Percentiles rank a stretch among this genome's conserved stretches.
Conservation (phyloP, 352 stramenopile genomes). For the Sclerospora graminicola region DNA sequence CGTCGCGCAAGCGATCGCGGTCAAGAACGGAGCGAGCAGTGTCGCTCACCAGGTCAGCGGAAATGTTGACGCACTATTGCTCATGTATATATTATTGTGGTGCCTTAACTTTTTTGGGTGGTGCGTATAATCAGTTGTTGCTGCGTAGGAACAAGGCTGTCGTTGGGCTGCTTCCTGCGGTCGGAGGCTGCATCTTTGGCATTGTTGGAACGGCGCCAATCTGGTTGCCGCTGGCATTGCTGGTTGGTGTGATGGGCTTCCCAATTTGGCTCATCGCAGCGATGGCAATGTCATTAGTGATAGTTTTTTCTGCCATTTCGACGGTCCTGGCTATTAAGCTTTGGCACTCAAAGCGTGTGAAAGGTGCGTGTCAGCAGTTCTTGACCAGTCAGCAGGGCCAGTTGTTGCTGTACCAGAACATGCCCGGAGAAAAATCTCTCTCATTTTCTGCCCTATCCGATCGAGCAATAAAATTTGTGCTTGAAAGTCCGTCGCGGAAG, state of each 20-base stretch:
- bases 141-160: conserved; percentile 51
- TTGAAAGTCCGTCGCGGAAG: conserved; percentile 45
- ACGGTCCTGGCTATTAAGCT: conserved; percentile 38
- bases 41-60: conserved; percentile 32
- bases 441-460: conserved; percentile 22
- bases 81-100: not conserved
- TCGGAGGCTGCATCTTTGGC: conserved; percentile 34
- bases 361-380: conserved; percentile 31
- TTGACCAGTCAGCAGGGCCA: conserved; percentile 44
- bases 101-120: not conserved
- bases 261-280: conserved; percentile 48
- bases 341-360: conserved; percentile 36
- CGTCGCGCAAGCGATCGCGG: conserved; percentile 25
- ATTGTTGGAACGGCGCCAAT: conserved; percentile 37
- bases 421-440: conserved; percentile 22
- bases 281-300: conserved; percentile 30
- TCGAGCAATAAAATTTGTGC: conserved; percentile 30
- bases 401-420: conserved; percentile 46
- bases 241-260: conserved; percentile 46
- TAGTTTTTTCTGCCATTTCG: conserved; percentile 38
- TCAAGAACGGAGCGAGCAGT: conserved; percentile 26
- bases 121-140: conserved; percentile 21
- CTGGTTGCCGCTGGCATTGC: conserved; percentile 45
- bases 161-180: conserved; percentile 32
- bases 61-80: not conserved